Percentiles rank a stretch among this genome's conserved stretches.
These are phyloP conservation scores for Diaporthe vexans DNA, from an alignment of 2,329 filamentous ascomycete genomes.

Conservation along the genomic window DNA sequence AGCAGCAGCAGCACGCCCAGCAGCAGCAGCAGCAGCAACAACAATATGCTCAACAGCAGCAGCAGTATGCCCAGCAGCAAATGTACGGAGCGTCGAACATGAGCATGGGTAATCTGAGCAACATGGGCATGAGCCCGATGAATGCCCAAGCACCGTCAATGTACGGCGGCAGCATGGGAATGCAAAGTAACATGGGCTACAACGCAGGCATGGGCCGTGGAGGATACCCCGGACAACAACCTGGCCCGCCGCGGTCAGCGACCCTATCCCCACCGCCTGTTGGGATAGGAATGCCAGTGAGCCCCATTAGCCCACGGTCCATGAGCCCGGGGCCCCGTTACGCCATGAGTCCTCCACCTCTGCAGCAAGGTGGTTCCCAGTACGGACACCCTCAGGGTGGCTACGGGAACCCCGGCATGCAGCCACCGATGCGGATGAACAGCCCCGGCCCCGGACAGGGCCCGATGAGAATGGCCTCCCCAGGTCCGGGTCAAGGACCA, in stretches of 20 bases:
- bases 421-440: conserved; percentile 37
- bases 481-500: conserved; percentile 35
- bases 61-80: conserved; percentile 50
- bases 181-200: conserved; percentile 38
- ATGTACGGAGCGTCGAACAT: conserved; percentile 49
- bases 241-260: conserved; percentile 38
- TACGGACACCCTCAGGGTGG: conserved; percentile 34
- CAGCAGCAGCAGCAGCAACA: conserved; percentile 55
- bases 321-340: conserved; percentile 40
- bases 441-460: conserved; percentile 38
- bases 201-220: conserved; percentile 45
- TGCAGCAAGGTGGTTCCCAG: conserved; percentile 36
- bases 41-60: conserved; percentile 52
- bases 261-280: conserved; percentile 40
- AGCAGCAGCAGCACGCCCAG: conserved; percentile 57
- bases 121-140: conserved; percentile 45
- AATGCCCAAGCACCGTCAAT: conserved; percentile 46
- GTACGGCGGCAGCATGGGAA: conserved; percentile 45
- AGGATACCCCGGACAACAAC: conserved; percentile 30
- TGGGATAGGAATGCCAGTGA: conserved; percentile 38
- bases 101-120: conserved; percentile 51
- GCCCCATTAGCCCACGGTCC: conserved; percentile 35
- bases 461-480: conserved; percentile 41
- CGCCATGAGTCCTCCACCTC: conserved; percentile 41
- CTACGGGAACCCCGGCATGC: conserved; percentile 34